phyloP scores from a whole-genome alignment of 148 eudicot genomes.

The Spergularia bocconei region DNA sequence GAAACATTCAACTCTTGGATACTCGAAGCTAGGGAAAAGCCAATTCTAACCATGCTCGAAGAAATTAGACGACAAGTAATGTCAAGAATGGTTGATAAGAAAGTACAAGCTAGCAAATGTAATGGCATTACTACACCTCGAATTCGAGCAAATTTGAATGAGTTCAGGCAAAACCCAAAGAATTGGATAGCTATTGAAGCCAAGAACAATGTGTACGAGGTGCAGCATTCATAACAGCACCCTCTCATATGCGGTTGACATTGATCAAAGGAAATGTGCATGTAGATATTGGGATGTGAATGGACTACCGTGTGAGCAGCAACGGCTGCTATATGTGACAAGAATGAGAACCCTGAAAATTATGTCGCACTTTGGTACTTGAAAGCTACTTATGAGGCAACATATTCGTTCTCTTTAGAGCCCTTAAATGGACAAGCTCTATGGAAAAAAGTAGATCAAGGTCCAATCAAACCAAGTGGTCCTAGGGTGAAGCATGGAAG shows the following conservation, averaged over 20 bases:
- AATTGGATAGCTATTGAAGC: constrained; percentile 9
- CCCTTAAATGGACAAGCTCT: constrained; percentile 8
- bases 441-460: neutral
- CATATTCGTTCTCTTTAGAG: neutral
- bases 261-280: neutral
- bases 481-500: too few relatives aligned
- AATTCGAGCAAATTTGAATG: neutral
- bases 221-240: constrained; percentile 6
- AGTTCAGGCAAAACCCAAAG: neutral
- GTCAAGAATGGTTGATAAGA: too few relatives aligned
- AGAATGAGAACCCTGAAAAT: neutral
- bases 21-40: neutral
- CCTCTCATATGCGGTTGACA: neutral
- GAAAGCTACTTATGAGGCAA: neutral
- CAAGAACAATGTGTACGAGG: constrained; percentile 15
- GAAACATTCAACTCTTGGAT: constrained; percentile 4
- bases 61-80: too few relatives aligned
- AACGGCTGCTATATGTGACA: neutral
- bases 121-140: neutral
- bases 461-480: too few relatives aligned
- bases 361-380: constrained; percentile 1
- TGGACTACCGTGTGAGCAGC: constrained; percentile 14
- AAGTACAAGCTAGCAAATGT: neutral
- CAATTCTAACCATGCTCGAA: too few relatives aligned
- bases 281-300: constrained; percentile 13